These are phyloP conservation scores for Dillenia suffruticosa DNA, from an alignment of 164 flowering plant genomes.

Conservation along the genomic window DNA sequence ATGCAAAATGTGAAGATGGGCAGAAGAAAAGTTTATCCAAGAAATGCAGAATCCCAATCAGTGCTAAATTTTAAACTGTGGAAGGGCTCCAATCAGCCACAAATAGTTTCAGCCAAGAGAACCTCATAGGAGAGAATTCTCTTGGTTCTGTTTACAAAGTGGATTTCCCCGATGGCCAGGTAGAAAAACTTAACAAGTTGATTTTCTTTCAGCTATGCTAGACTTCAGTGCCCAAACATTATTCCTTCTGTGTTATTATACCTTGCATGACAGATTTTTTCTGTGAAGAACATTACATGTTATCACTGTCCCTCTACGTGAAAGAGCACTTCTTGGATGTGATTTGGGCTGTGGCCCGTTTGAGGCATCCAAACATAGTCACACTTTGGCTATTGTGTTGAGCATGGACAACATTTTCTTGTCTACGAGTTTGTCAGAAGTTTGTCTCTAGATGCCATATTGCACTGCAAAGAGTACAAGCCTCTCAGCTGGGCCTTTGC, in stretches of 20 bases:
- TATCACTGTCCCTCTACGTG: slow-evolving; percentile 50
- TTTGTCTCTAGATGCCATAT: slow-evolving; percentile 57
- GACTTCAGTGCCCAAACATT: no score
- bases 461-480: slow-evolving; percentile 37
- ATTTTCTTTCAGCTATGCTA: no score
- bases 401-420: slow-evolving; percentile 64
- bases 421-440: slow-evolving; percentile 66
- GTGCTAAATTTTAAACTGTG: slow-evolving; percentile 42
- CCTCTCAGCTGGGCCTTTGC: slow-evolving; percentile 61
- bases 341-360: slow-evolving; percentile 43
- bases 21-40: slow-evolving; percentile 45
- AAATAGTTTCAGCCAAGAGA: slow-evolving; percentile 55
- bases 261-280: slow-evolving; percentile 38
- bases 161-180: slow-evolving; percentile 66
- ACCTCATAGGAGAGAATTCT: slow-evolving; percentile 74
- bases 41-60: slow-evolving; percentile 25
- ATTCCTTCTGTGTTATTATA: no score
- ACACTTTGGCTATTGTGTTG: slow-evolving; percentile 74
- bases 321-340: slow-evolving; percentile 72
- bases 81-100: slow-evolving; percentile 74
- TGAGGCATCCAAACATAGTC: slow-evolving; percentile 81
- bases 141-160: slow-evolving; percentile 85
- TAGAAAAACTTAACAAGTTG: neutral
- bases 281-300: slow-evolving; percentile 60
- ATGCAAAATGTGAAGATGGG: slow-evolving; percentile 22